These are phyloP conservation scores for Serpula lacrymans DNA, from an alignment of 768 basidiomycete species.

Conservation along the genomic window DNA sequence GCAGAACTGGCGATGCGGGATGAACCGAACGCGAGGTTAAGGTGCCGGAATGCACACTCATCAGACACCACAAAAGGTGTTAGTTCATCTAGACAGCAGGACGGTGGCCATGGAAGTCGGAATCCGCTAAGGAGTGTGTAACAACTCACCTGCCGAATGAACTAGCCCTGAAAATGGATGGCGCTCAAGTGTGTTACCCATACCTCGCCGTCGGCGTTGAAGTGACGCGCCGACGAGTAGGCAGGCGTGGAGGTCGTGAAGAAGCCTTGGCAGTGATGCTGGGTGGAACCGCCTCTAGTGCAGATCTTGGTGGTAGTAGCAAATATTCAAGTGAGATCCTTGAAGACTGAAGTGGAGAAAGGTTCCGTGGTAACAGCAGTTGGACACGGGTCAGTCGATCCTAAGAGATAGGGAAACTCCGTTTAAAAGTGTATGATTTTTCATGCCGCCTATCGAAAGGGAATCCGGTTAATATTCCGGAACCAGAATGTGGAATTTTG, in stretches of 20 bases:
- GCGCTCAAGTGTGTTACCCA: slow-evolving; percentile 85
- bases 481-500: slow-evolving; percentile 68
- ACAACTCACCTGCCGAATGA: slow-evolving; percentile 89
- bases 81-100: slow-evolving; percentile 88
- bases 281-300: slow-evolving; percentile 76
- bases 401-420: slow-evolving; percentile 75
- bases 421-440: slow-evolving; percentile 66
- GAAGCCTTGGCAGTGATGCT: slow-evolving; percentile 75
- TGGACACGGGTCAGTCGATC: slow-evolving; percentile 86
- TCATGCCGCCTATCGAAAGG: slow-evolving; percentile 69
- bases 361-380: slow-evolving; percentile 86
- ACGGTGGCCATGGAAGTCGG: slow-evolving; percentile 85
- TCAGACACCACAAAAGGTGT: slow-evolving; percentile 85
- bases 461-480: slow-evolving; percentile 77
- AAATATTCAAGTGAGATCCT: slow-evolving; percentile 86
- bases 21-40: slow-evolving; percentile 73
- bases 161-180: slow-evolving; percentile 91
- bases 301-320: slow-evolving; percentile 89
- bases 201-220: slow-evolving; percentile 75
- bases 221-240: slow-evolving; percentile 73
- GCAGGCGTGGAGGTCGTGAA: slow-evolving; percentile 77
- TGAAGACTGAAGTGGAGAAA: slow-evolving; percentile 88
- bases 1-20: slow-evolving; percentile 71
- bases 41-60: slow-evolving; percentile 80
- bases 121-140: slow-evolving; percentile 86